Conservation (phyloP, 306 rosid genomes). For the Fragaria ananassa region DNA sequence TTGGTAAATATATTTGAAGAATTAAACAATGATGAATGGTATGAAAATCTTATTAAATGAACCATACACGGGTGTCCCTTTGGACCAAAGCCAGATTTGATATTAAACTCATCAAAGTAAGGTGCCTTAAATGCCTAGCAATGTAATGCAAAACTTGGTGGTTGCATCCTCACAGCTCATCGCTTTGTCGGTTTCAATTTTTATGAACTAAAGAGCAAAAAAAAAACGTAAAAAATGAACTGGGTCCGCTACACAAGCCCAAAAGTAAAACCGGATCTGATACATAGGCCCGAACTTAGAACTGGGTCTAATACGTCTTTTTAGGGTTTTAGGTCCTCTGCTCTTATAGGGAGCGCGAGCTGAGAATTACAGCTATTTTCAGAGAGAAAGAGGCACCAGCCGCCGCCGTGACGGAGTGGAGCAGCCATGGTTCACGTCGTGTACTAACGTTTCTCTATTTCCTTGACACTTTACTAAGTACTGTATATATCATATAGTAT, state of each 20-base stretch:
- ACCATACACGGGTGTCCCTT: neutral
- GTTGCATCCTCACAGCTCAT: neutral
- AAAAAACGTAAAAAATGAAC: neutral
- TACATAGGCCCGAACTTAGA: neutral
- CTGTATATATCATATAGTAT: neutral
- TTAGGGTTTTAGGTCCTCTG: slow-evolving; percentile 37
- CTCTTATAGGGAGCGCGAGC: neutral
- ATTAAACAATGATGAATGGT: neutral
- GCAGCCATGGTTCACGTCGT: slow-evolving; percentile 56
- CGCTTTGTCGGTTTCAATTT: neutral
- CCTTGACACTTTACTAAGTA: neutral
- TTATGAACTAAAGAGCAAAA: neutral
- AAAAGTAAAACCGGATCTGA: neutral
- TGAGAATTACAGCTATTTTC: neutral
- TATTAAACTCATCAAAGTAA: neutral
- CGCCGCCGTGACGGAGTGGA: slow-evolving; percentile 13
- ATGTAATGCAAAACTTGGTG: neutral
- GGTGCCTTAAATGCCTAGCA: neutral
- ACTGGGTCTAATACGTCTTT: no score
- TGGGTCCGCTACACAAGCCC: neutral
- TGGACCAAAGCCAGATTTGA: neutral
- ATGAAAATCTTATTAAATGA: neutral
- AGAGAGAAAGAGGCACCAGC: neutral
- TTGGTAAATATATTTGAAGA: neutral
- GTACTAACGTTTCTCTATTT: slow-evolving; percentile 24